Base-by-base conservation (phyloP, 495 filamentous ascomycete species). In the Tuber borchii region DNA sequence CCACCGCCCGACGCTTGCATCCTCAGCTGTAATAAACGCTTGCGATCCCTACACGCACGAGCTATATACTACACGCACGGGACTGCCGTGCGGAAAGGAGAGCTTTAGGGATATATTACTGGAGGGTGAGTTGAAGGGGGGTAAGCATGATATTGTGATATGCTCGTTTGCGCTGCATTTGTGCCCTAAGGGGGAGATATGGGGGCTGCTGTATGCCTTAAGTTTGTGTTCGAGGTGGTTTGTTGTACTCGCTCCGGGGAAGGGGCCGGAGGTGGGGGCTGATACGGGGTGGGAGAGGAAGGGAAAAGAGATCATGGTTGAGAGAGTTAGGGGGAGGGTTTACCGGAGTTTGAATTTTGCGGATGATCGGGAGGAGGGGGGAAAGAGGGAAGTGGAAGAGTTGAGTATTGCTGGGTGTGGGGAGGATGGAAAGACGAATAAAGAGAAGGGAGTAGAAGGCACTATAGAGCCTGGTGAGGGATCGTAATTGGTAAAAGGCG, bases 341-440 rank as follows among this genome's bases (percentile, higher is more conserved):
- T 81, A 78, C 61, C 71, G 76, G 44, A 81, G 79, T 26, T 56
- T 81, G 61, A 81, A 81, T 48, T 81, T 81, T n/a, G 75, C 72
- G 61, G 75, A 79, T 46, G 78, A 73, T 34, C 56, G 26, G 46
- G 56, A 65, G 40, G 78, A 75, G n/a, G 46, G 17, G 37, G 19
- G 12, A n/a, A n/a, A 61, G 56, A 26, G n/a, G 2, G 56, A 26
- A 26, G 14, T 39, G 26, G 56, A 34, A 20, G 31, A 20, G 44
- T n/a, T 48, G 40, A 42, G 51, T 51, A n/a, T 22, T 2, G 39
- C 3, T 19, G 76, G 42, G 9, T n/a, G 34, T n/a, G 51, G 31
- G 22, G 73, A 45, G 42, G n/a, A 10, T 26, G 42, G 37, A 42
- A 26, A 34, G 26, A 26, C 56, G 26, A 17, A 14, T 16, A 14